Conservation (phyloP, 1,284 basidiomycete species). For the Sanghuangporus weigelae region DNA sequence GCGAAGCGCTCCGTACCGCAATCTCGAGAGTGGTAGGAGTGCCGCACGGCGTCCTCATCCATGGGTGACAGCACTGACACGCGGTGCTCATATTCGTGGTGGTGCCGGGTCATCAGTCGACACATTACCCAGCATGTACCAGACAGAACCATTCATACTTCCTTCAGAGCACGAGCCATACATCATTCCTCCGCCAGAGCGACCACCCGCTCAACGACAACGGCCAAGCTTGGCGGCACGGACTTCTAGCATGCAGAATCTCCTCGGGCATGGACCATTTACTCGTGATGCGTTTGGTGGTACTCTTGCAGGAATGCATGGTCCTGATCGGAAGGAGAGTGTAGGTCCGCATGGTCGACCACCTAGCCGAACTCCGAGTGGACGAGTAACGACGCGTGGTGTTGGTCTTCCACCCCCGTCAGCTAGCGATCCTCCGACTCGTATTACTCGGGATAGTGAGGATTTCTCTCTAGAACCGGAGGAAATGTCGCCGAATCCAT, state of each 20-base stretch:
- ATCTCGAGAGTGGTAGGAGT: slow-evolving; percentile 1
- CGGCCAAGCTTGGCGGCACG: slow-evolving; percentile 1
- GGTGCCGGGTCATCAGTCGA: slow-evolving; percentile 1
- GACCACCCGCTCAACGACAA: neutral
- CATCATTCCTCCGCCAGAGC: neutral
- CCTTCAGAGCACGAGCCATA: neutral
- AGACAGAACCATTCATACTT: slow-evolving; percentile 17
- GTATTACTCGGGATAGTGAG: slow-evolving; percentile 6
- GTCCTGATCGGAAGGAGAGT: slow-evolving; percentile 3
- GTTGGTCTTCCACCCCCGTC: neutral
- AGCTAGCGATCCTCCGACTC: slow-evolving; percentile 1
- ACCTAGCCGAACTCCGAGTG: neutral
- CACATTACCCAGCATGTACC: slow-evolving; percentile 16
- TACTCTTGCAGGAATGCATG: slow-evolving; percentile 3
- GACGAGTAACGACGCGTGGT: slow-evolving; percentile 1
- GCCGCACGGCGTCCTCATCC: neutral
- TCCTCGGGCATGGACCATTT: slow-evolving; percentile 1
- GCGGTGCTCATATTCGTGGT: slow-evolving; percentile 6
- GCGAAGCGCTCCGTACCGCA: neutral
- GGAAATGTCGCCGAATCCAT: slow-evolving; percentile 3
- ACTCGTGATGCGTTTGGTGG: slow-evolving; percentile 1
- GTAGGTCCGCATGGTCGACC: slow-evolving; percentile 6
- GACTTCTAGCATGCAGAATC: slow-evolving; percentile 4
- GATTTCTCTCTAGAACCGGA: slow-evolving; percentile 8
- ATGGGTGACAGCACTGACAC: neutral